A percentile compares a stretch with the other conserved stretches of the same genome.
phyloP scores from a whole-genome alignment of 768 basidiomycete genomes.

The Russula compacta region DNA sequence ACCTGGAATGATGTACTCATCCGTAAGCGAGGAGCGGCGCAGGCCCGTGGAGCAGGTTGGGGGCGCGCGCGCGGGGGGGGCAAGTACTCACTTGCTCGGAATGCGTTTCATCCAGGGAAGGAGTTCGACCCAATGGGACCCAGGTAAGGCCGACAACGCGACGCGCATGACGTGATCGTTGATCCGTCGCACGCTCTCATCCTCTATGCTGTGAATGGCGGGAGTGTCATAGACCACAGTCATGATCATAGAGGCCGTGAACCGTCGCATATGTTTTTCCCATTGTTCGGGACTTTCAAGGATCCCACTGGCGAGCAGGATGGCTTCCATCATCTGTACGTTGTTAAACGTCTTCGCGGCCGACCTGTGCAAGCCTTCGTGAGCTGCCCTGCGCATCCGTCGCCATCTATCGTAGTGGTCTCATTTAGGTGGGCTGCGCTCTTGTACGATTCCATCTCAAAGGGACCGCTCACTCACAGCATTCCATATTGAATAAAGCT shows the following conservation, averaged over 20 bases:
- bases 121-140: constrained; percentile 15
- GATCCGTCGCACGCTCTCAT: constrained; percentile 8
- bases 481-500: constrained; percentile 13
- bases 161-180: constrained; percentile 17
- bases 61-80: background rate
- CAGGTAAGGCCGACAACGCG: constrained; percentile 4
- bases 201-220: constrained; percentile 10
- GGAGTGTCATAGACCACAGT: constrained; percentile 15
- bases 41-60: background rate
- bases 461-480: constrained; percentile 1
- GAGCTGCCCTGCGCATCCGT: constrained; percentile 15
- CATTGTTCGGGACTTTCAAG: constrained; percentile 9
- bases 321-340: constrained; percentile 12
- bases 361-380: constrained; percentile 16
- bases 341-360: constrained; percentile 11
- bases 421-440: background rate
- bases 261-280: constrained; percentile 17
- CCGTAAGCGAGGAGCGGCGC: background rate
- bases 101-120: constrained; percentile 18
- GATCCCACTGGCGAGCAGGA: constrained; percentile 9
- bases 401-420: constrained; percentile 8
- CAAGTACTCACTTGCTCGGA: constrained; percentile 9
- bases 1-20: background rate
- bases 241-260: constrained; percentile 19
- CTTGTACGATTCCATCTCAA: background rate